These are phyloP conservation scores for Ophiostoma ips DNA, from an alignment of 2,329 filamentous ascomycete genomes.

Conservation along the genomic window DNA sequence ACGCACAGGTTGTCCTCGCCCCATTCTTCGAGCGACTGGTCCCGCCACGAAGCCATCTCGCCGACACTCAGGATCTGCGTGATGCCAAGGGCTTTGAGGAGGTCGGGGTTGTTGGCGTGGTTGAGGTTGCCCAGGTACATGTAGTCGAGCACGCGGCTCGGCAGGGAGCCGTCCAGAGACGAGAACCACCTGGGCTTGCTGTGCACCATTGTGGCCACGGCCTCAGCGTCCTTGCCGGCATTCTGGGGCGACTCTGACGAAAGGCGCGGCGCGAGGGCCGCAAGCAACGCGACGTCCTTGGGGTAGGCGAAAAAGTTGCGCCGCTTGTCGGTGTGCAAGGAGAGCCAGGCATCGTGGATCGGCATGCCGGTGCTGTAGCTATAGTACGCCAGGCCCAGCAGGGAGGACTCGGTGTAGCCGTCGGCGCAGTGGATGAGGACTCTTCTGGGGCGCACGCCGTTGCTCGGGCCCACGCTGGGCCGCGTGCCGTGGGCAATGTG, in stretches of 20 bases:
- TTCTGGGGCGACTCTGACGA: constrained; percentile 53
- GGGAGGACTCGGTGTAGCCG: constrained; percentile 87
- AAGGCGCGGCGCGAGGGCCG: constrained; percentile 59
- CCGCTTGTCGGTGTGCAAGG: constrained; percentile 62
- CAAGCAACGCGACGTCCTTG: constrained; percentile 74
- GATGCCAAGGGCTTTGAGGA: constrained; percentile 70
- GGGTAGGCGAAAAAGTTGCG: constrained; percentile 96
- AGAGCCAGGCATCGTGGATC: constrained; percentile 75
- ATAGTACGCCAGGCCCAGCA: constrained; percentile 81
- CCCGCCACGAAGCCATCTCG: constrained; percentile 70
- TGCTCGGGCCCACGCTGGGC: background rate
- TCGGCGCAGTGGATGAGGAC: constrained; percentile 89
- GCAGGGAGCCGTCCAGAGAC: constrained; percentile 77
- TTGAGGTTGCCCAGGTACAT: constrained; percentile 92
- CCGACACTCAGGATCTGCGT: constrained; percentile 82
- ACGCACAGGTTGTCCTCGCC: constrained; percentile 64
- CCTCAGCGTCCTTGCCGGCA: constrained; percentile 33
- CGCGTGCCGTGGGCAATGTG: constrained; percentile 55
- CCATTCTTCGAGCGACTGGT: constrained; percentile 58
- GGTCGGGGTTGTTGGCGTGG: constrained; percentile 84
- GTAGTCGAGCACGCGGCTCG: constrained; percentile 77
- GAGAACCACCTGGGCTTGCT: constrained; percentile 67
- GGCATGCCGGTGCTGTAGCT: constrained; percentile 79
- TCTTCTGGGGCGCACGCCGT: constrained; percentile 34
- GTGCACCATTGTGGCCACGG: constrained; percentile 38